Evolutionary conservation across 2,329 filamentous ascomycete species (phyloP), one percentile per base, ranked within the genome.

Genomic region (Hypoxylon sp.): DNA sequence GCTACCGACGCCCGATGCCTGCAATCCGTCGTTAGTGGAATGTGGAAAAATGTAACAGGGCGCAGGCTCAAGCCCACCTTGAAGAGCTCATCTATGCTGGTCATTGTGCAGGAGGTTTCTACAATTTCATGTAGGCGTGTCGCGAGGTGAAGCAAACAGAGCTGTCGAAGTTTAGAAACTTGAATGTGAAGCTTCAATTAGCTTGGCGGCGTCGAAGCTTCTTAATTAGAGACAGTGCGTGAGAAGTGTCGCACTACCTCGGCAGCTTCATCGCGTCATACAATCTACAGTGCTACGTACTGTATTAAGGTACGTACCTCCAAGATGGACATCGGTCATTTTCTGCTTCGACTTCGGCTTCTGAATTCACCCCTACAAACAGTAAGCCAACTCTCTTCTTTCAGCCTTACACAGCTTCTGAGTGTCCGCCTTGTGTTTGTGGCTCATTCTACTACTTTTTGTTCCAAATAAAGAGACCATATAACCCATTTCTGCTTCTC

Each of bases 81-180:
- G 78, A 88, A 88, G 9, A 88, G 79, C 18, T 88, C 86, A 69
- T 88, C 85, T 61, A 88, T 83, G 70, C 82, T 87, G 3, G 84
- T 81, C 85, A 87, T 88, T 45, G 48, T 67, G 64, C 24, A 40
- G 26, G 3, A 9, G 12, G 12, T 44, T 22, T 26, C 30, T 58
- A 48, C 18, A 22, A 18, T 16, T 26, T 55, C 33, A 38, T 12
- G 36, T 18, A 42, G 20, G 24, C 18, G 46, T 52, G 30, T 56
- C 20, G 53, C 32, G 40, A 20, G 16, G 18, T 32, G 16, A 20
- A 3, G 22, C 4, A 30, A 33, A 32, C 24, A 20, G 12, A 28
- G 22, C 11, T 18, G 9, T 32, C 11, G 11, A 18, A 53, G n/a
- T 30, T 14, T 22, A 20, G 49, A 40, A 52, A 52, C 12, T 12